Evolutionary conservation across 345 rosid genomes (phyloP).

Genomic region (Psidium friedrichsthalianum): DNA sequence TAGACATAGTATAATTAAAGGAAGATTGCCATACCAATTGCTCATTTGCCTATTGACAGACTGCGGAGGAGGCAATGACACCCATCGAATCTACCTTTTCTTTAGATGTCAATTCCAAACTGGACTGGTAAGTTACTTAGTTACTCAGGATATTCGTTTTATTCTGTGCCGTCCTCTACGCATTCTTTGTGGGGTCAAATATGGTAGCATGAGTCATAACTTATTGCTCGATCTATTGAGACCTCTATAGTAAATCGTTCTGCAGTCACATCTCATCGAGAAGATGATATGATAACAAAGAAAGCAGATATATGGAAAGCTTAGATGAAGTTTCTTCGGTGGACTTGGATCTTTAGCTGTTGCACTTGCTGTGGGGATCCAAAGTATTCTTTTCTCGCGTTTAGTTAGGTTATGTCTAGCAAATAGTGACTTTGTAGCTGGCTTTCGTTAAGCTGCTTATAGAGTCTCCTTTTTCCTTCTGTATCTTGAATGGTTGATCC

Average conservation of each 20-base stretch:
- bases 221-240: neutral
- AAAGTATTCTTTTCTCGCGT: neutral
- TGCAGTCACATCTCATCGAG: neutral
- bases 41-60: slow-evolving; percentile 33
- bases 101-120: slow-evolving; percentile 88
- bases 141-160: neutral
- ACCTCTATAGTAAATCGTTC: neutral
- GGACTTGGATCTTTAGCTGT: neutral
- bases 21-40: neutral
- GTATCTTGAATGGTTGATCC: neutral
- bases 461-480: neutral
- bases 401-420: neutral
- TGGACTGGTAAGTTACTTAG: slow-evolving; percentile 64
- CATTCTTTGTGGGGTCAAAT: neutral
- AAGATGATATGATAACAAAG: neutral
- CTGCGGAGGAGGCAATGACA: slow-evolving; percentile 99
- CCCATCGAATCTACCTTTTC: slow-evolving; percentile 98
- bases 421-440: neutral
- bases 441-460: neutral
- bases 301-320: neutral
- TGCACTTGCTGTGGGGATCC: neutral
- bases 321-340: neutral
- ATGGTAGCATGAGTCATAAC: neutral
- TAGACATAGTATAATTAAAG: neutral
- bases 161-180: neutral